Percentiles rank a stretch among this genome's conserved stretches.
Conservation (phyloP, 441 rosid genomes). For the Populus trichocarpa region DNA sequence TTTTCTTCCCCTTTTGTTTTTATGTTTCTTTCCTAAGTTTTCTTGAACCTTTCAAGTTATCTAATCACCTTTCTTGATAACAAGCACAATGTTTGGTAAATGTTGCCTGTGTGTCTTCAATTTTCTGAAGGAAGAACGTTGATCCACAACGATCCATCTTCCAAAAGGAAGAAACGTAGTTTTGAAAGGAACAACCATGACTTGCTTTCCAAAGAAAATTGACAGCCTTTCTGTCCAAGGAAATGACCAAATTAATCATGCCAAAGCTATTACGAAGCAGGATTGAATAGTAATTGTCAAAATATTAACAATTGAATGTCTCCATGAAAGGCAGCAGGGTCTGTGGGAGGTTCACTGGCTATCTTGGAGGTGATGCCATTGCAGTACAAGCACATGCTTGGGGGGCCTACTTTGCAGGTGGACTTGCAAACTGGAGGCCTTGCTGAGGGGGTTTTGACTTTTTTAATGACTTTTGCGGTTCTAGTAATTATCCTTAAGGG, state of each 20-base stretch:
- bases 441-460: constrained; percentile 73
- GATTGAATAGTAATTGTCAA: not conserved
- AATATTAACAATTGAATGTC: not conserved
- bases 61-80: not conserved
- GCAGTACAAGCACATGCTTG: constrained; percentile 58
- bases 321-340: constrained; percentile 70
- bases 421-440: constrained; percentile 73
- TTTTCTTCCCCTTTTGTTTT: not conserved
- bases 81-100: not conserved
- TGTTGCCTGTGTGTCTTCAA: not conserved
- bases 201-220: not conserved
- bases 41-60: not conserved
- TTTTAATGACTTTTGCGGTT: constrained; percentile 54
- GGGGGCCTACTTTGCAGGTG: constrained; percentile 55
- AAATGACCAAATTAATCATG: not conserved
- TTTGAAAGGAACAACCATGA: not conserved
- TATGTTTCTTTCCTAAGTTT: not conserved
- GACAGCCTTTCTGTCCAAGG: not conserved
- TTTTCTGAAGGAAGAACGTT: not conserved
- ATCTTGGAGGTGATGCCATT: constrained; percentile 67
- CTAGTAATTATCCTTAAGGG: constrained; percentile 65
- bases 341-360: constrained; percentile 72
- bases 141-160: not conserved
- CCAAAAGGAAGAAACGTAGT: not conserved
- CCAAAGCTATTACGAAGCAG: not conserved